Evolutionary conservation across 257 asterid genomes (phyloP), one percentile per base, ranked within the genome.

Genomic region (Solanum bulbocastanum): DNA sequence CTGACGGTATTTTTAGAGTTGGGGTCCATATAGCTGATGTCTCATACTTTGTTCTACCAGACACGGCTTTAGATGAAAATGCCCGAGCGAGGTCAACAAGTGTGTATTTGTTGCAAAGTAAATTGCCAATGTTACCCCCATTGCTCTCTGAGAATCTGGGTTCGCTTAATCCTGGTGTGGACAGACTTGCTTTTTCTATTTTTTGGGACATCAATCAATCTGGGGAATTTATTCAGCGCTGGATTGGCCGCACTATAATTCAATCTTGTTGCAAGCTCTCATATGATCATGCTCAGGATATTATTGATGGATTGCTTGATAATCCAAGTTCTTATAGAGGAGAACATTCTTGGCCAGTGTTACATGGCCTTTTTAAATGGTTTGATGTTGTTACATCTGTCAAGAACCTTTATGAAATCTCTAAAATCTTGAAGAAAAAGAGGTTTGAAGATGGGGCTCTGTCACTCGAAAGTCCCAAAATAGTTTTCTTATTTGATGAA

Each of bases 21-120:
- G 99, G 99, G 69, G 97, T 96, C 87, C 99, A 96, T 89, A 91
- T 95, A 83, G 94, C 99, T 49, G 99, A 96, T 86, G 98, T 89
- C 68, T 95, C 99, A 25, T 93, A 94, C 90, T 96, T 95, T 87
- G 98, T 96, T 44, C 89, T 35, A n/a, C 98, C 99, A 18, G 94
- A 90, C 86, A 92, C 97, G 68, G 91, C 98, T 88, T 88, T 96
- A 73, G 98, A 96, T 87, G 65, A 90, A n/a, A 97, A 92, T 27
- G 66, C 85, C 40, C 85, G 20, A 27, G 85, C 11, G 3, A 79
- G 66, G 66, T 79, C 85, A 27, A 46, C 85, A 32, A 79, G 66
- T 46, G 85, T 79, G 40, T 79, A 79, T 44, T 79, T 79, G 68
- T 46, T 79, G 68, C 85, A 79, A 79, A 79, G 60, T 79, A 79